Conservation (phyloP, 768 basidiomycete species). For the Epithele typhae region DNA sequence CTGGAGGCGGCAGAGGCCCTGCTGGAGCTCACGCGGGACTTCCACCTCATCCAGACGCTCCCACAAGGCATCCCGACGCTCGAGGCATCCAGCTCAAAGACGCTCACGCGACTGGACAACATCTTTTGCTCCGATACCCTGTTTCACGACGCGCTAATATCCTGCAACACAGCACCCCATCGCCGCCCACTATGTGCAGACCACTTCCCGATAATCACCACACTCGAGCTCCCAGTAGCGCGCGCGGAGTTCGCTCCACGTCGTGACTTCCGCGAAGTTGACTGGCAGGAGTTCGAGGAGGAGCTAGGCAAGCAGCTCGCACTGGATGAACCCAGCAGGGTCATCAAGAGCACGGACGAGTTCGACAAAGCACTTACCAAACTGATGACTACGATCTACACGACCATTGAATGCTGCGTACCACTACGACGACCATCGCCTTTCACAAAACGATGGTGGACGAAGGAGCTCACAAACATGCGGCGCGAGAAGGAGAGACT, state of each 20-base stretch:
- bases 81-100: constrained; percentile 23
- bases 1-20: constrained; percentile 23
- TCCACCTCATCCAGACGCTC: constrained; percentile 31
- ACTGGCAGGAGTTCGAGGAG: constrained; percentile 29
- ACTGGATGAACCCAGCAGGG: background rate
- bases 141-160: constrained; percentile 16
- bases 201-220: constrained; percentile 36
- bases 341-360: background rate
- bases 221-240: constrained; percentile 20
- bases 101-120: constrained; percentile 39
- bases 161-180: constrained; percentile 24
- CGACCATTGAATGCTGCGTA: constrained; percentile 14
- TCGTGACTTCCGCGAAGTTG: constrained; percentile 25
- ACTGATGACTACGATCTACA: constrained; percentile 17
- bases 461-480: constrained; percentile 21
- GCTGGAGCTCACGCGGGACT: constrained; percentile 19
- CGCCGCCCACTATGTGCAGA: constrained; percentile 28
- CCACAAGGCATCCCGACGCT: constrained; percentile 34
- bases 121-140: constrained; percentile 30
- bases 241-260: background rate
- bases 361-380: constrained; percentile 4
- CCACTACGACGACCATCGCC: constrained; percentile 18
- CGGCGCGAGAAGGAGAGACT: constrained; percentile 16
- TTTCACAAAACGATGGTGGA: constrained; percentile 32
- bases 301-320: constrained; percentile 7